phyloP scores from a whole-genome alignment of 441 rosid species.

The Croton laevigatus region DNA sequence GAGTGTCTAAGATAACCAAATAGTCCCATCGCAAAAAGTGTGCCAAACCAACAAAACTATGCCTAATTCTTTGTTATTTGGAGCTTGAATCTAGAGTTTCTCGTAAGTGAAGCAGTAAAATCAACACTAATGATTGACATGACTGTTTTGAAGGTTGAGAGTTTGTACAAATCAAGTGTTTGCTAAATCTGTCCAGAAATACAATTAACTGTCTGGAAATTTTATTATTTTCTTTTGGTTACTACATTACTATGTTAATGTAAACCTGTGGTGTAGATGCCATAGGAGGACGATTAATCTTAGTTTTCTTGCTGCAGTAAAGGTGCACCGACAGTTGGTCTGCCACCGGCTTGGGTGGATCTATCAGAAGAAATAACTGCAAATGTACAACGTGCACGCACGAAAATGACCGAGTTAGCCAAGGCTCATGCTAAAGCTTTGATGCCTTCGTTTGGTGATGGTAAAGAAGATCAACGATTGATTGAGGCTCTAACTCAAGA shows the following conservation, averaged over 20 bases:
- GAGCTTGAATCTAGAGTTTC: background rate
- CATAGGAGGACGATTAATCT: background rate
- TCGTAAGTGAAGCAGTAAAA: background rate
- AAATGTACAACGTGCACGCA: conserved; percentile 63
- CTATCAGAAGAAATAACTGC: conserved; percentile 80
- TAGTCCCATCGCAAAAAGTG: background rate
- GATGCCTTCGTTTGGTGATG: conserved; percentile 95
- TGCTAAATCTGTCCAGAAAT: background rate
- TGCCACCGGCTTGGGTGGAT: conserved; percentile 94
- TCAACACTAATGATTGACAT: background rate
- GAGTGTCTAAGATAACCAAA: background rate
- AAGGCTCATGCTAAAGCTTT: conserved; percentile 89
- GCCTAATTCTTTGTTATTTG: background rate
- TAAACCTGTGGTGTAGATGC: background rate
- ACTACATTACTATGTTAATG: background rate
- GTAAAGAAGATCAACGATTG: conserved; percentile 72
- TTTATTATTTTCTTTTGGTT: conserved; percentile 5
- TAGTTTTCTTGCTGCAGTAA: conserved; percentile 42
- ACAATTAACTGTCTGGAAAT: conserved; percentile 2
- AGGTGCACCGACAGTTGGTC: conserved; percentile 66
- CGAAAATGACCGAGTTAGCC: conserved; percentile 68
- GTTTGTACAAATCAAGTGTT: conserved; percentile 1
- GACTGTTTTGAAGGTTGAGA: background rate
- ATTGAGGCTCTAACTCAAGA: conserved; percentile 80
- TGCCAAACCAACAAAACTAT: background rate